A percentile compares a stretch with the other conserved stretches of the same genome.
phyloP scores from a whole-genome alignment of 805 yeast genomes.

The Kodamaea fukazawae region DNA sequence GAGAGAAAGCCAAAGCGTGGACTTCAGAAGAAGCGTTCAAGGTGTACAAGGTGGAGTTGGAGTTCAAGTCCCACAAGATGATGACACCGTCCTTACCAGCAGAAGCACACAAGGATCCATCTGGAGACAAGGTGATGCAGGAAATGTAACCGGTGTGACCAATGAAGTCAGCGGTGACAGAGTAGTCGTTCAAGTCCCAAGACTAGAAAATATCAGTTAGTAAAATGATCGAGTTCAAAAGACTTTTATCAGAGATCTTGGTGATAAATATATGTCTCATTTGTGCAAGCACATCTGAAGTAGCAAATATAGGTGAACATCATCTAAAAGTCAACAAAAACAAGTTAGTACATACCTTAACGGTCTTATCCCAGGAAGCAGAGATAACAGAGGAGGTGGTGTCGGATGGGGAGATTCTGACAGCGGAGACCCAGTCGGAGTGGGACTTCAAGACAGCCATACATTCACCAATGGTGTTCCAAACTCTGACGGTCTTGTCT shows the following conservation, averaged over 20 bases:
- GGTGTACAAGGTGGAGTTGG: conserved; percentile 85
- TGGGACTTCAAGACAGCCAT: conserved; percentile 92
- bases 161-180: conserved; percentile 90
- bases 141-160: conserved; percentile 99
- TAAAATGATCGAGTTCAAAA: conserved; percentile 13
- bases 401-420: conserved; percentile 90
- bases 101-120: conserved; percentile 98
- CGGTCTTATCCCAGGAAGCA: conserved; percentile 98
- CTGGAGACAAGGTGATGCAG: conserved; percentile 97
- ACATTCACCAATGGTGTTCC: conserved; percentile 99
- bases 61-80: conserved; percentile 96
- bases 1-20: conserved; percentile 98
- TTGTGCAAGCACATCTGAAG: conserved; percentile 88
- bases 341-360: conserved; percentile 78
- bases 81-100: conserved; percentile 99
- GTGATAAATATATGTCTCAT: conserved; percentile 95
- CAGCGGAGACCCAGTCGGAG: conserved; percentile 99
- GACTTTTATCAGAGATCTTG: conserved; percentile 92
- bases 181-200: conserved; percentile 87
- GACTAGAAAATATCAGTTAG: conserved; percentile 65
- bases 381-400: conserved; percentile 79
- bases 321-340: conserved; percentile 45
- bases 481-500: conserved; percentile 97
- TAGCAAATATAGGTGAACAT: conserved; percentile 93
- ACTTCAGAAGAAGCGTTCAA: conserved; percentile 94